Evolutionary conservation across 2,329 filamentous ascomycete genomes (phyloP), one percentile per base, ranked within the genome.

Genomic region (Verticillium isaacii): DNA sequence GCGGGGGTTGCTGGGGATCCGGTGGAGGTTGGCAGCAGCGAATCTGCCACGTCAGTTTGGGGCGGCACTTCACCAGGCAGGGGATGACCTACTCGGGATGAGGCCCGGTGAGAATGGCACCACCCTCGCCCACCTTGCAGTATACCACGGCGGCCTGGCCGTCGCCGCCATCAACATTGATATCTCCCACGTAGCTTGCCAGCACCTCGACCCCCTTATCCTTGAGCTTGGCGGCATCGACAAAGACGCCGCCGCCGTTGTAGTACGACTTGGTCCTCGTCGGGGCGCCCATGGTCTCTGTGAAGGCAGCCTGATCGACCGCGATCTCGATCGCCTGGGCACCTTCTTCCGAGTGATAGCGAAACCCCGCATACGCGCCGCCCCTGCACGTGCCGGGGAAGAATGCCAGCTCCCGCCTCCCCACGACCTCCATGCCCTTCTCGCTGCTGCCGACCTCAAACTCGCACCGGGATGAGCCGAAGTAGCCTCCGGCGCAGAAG

Each of bases 401-500:
- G 78, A 99, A 97, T 0, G 79, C 89, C 58, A 99, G 80, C 73
- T 99, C 95, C 45, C 95, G 83, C 56, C 88, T 83, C 0, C 95
- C 95, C 32, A 96, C 79, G 3, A 99, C 94, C 71, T 96, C 92
- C 77, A 98, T 84, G 1, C 84, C 82, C 66, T 83, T 84, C 71
- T 64, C 58, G 36, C 67, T 68, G 60, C 95, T 87, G 2, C 93
- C 92, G 14, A 95, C 88, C 76, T 98, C 94, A 66, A 98, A 99
- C 73, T 99, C 95, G 72, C 94, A 97, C 65, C 82, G 83, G 45
- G 82, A 80, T 66, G 84, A 88, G 25, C 90, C 95, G 70, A 97
- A 99, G 77, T 99, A 99, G 12, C 90, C 95, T 5, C 95, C 95
- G 2, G 95, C 95, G 72, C 95, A 99, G 69, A 99, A 89, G 0